A percentile compares a stretch with the other conserved stretches of the same genome.
phyloP scores from a whole-genome alignment of 257 asterid genomes.

The Rehmannia glutinosa region DNA sequence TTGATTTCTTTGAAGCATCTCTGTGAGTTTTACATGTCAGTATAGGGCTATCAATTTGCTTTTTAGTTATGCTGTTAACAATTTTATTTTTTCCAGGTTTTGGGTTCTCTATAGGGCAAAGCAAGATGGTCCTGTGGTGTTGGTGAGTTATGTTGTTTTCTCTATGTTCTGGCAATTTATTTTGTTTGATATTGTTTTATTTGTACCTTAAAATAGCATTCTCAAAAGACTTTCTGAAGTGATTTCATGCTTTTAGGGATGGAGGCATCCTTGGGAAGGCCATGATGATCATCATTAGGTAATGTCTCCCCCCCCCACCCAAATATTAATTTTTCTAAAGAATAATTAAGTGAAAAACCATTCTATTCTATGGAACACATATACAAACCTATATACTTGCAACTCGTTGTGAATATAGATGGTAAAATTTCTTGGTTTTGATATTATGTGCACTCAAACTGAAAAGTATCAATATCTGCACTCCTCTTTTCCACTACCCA shows the following conservation, averaged over 20 bases:
- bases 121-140: conserved; percentile 86
- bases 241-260: conserved; percentile 51
- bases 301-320: too few relatives aligned
- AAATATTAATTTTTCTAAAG: not conserved
- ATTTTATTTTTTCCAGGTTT: conserved; percentile 47
- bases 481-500: not conserved
- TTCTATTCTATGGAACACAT: not conserved
- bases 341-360: not conserved
- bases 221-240: conserved; percentile 14
- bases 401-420: not conserved
- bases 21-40: not conserved
- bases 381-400: not conserved
- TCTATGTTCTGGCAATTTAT: not conserved
- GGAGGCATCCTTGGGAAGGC: conserved; percentile 98
- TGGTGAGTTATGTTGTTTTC: conserved; percentile 48
- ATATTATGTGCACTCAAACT: not conserved
- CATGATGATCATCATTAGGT: conserved; percentile 86
- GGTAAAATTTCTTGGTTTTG: not conserved
- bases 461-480: not conserved
- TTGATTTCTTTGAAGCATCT: conserved; percentile 10
- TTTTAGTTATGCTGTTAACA: not conserved
- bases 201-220: conserved; percentile 14
- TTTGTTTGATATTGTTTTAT: not conserved
- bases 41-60: not conserved
- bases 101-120: conserved; percentile 90